Evolutionary conservation across 2,329 filamentous ascomycete genomes (phyloP).

Genomic region (Ophiostoma sp.): DNA sequence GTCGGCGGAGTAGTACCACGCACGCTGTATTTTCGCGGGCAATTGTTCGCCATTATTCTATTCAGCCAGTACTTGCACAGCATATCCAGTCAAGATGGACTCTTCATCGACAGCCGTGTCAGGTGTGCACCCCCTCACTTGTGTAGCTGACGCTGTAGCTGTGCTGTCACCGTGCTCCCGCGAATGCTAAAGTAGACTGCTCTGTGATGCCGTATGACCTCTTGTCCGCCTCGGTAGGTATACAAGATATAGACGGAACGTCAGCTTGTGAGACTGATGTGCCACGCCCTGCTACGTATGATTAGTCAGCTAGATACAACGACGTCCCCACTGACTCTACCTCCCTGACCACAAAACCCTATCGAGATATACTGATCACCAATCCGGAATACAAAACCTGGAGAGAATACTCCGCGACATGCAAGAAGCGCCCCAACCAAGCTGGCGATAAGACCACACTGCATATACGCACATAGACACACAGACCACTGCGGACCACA

Average conservation of each 20-base stretch:
- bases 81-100: not conserved
- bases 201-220: not conserved
- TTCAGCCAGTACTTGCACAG: not conserved
- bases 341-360: too few species aligned
- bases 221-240: not conserved
- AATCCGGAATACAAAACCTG: not conserved
- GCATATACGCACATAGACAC: not conserved
- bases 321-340: too few species aligned
- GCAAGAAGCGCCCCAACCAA: not conserved
- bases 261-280: not conserved
- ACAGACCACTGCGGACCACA: conserved; percentile 4
- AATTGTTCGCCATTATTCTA: conserved; percentile 3
- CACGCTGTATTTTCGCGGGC: not conserved
- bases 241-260: not conserved
- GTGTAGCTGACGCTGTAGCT: not conserved
- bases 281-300: too few species aligned
- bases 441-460: conserved; percentile 3
- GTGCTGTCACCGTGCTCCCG: too few species aligned
- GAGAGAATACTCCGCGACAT: conserved; percentile 2
- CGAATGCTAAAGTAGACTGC: not conserved
- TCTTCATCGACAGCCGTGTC: not conserved
- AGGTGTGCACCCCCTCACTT: not conserved
- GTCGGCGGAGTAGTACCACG: not conserved
- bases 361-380: too few species aligned
- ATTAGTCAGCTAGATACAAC: too few species aligned